Evolutionary conservation across 306 rosid genomes (phyloP).

Genomic region (Vicia sativa): DNA sequence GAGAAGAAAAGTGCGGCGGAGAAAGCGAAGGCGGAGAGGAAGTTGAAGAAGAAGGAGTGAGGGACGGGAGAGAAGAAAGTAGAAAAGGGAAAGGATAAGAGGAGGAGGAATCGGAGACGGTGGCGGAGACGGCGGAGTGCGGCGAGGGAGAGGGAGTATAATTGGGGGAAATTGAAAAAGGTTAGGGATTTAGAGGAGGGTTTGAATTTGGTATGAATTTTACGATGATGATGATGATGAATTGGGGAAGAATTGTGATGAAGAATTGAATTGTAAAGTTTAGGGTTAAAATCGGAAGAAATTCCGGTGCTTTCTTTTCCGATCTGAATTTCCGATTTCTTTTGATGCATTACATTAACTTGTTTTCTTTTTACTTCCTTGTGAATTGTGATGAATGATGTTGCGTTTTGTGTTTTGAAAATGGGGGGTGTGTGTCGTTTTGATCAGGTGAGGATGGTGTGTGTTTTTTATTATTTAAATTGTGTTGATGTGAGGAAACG

Average conservation of each 20-base stretch:
- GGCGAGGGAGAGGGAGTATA: neutral
- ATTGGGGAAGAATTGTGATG: neutral
- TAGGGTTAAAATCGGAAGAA: slow-evolving; percentile 46
- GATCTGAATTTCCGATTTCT: slow-evolving; percentile 49
- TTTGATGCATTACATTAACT: slow-evolving; percentile 47
- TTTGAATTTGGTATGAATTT: neutral
- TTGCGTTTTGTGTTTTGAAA: neutral
- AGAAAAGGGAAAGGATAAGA: slow-evolving; percentile 61
- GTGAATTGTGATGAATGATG: neutral
- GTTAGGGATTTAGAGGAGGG: neutral
- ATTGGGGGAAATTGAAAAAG: slow-evolving; percentile 6
- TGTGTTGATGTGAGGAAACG: too few relatives aligned
- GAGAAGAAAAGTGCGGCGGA: slow-evolving; percentile 56
- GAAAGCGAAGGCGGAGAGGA: slow-evolving; percentile 56
- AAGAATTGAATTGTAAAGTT: neutral
- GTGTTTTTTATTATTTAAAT: too few relatives aligned
- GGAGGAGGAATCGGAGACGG: slow-evolving; percentile 47
- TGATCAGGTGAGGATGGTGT: neutral
- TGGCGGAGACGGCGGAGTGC: slow-evolving; percentile 23
- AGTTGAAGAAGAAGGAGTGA: slow-evolving; percentile 49
- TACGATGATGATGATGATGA: too few relatives aligned
- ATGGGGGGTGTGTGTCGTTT: neutral
- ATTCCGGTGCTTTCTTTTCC: slow-evolving; percentile 48
- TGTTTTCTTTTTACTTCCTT: neutral
- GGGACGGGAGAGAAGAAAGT: slow-evolving; percentile 55